phyloP scores from a whole-genome alignment of 2,329 filamentous ascomycete genomes.

The Trichophyton benhamiae region DNA sequence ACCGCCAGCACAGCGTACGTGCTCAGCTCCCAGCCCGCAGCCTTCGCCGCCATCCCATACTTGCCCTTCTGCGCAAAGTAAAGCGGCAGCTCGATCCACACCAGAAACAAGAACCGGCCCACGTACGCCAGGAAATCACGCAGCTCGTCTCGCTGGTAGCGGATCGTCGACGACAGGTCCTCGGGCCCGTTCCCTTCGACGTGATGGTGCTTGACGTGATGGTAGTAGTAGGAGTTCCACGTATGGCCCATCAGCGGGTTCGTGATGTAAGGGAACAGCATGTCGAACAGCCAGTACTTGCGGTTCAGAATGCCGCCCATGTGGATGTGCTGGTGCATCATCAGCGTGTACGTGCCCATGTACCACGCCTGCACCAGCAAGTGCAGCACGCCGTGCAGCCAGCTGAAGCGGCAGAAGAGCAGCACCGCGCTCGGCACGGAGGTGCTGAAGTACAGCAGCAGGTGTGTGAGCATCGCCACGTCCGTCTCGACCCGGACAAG shows the following conservation, averaged over 20 bases:
- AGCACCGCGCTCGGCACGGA: constrained; percentile 56
- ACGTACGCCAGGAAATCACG: constrained; percentile 59
- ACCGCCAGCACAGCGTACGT: constrained; percentile 42
- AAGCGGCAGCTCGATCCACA: constrained; percentile 62
- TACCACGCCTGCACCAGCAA: constrained; percentile 54
- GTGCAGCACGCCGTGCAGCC: constrained; percentile 55
- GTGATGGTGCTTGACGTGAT: constrained; percentile 78
- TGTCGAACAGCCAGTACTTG: constrained; percentile 46
- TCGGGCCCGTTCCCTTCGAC: constrained; percentile 68
- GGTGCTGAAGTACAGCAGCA: constrained; percentile 58
- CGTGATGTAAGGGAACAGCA: constrained; percentile 57
- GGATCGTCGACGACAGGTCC: constrained; percentile 63
- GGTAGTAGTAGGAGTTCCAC: constrained; percentile 75
- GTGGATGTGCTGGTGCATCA: constrained; percentile 80
- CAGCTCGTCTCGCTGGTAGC: constrained; percentile 59
- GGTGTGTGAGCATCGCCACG: constrained; percentile 65
- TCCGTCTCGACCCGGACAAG: constrained; percentile 57
- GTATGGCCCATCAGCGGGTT: constrained; percentile 72
- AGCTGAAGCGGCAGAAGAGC: constrained; percentile 55
- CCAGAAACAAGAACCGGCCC: constrained; percentile 57
- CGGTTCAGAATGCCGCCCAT: constrained; percentile 55
- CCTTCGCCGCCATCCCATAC: constrained; percentile 40
- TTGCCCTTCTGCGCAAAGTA: constrained; percentile 61
- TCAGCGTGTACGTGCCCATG: constrained; percentile 61
- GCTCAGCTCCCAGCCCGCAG: constrained; percentile 49